These are phyloP conservation scores for Solanum rostratum DNA, from an alignment of 257 asterid genomes.

Conservation along the genomic window DNA sequence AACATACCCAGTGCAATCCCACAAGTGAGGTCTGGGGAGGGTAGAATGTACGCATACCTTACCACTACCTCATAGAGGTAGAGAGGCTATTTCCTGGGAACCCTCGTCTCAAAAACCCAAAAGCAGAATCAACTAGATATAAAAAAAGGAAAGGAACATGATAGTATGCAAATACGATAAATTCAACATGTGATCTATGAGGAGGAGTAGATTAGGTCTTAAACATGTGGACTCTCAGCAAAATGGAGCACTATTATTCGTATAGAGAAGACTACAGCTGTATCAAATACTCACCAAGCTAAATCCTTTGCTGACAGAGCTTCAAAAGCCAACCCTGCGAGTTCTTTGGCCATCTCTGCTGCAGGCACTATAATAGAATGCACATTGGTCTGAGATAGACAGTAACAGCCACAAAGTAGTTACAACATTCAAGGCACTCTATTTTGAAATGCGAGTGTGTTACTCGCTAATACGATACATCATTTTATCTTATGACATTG, in stretches of 20 bases:
- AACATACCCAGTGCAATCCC: too few relatives aligned
- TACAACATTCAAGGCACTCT: not conserved
- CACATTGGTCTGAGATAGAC: constrained; percentile 14
- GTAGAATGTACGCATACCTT: too few relatives aligned
- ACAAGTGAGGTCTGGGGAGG: too few relatives aligned
- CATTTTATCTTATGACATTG: not conserved
- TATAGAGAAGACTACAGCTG: not conserved
- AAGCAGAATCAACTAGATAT: too few relatives aligned
- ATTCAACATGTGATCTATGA: not conserved
- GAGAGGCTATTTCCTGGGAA: too few relatives aligned
- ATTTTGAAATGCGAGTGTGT: not conserved
- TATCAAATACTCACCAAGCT: constrained; percentile 65
- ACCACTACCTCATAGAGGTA: too few relatives aligned
- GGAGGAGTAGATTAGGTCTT: not conserved
- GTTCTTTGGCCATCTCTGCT: constrained; percentile 55
- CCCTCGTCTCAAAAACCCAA: too few relatives aligned
- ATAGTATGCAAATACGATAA: too few relatives aligned
- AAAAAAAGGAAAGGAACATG: too few relatives aligned
- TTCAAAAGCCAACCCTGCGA: constrained; percentile 60
- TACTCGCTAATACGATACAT: not conserved
- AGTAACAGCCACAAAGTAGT: not conserved
- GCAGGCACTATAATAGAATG: constrained; percentile 23
- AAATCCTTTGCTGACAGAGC: constrained; percentile 79
- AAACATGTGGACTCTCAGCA: not conserved
- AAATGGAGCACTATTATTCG: not conserved